Base-by-base conservation (phyloP, 176 grass and related monocot species). In the Neostapfia colusana region DNA sequence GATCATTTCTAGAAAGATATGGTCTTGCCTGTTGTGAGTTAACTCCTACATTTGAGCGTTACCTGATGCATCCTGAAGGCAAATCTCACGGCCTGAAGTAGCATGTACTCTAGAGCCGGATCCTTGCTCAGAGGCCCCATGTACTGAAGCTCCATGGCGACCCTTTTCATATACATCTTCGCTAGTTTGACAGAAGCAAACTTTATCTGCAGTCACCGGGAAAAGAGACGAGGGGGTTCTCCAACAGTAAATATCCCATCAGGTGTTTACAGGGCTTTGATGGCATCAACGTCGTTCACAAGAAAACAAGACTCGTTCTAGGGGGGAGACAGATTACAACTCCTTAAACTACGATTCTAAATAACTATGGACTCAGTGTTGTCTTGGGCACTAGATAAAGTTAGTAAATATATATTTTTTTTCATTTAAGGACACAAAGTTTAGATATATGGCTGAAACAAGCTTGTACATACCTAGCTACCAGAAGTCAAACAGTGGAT, bases 61-160 rank as follows among this genome's bases (percentile, higher is more conserved):
- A 99, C 95, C 95, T 99, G 95, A 89, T 99, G 92, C 83, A 99
- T 92, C 82, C 95, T 89, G 88, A 99, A 99, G 48, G 92, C 89
- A 85, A 99, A 99, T 85, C 95, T 88, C 64, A 99, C 92, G 67
- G 89, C 95, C 86, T 99, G 95, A 78, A 99, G 91, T 31, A 99
- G 76, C 95, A 99, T 95, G 57, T 99, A 99, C 87, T 99, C 95
- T 35, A 99, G 74, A 72, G 95, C 95, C 40, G 83, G 92, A 69
- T 99, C 92, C 82, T 99, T 99, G 81, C 89, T 95, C 56, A 90
- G 81, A 69, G 85, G 80, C 36, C 95, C 95, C 92, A 92, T 99
- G 39, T 85, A 80, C 79, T 99, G 85, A 82, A 99, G 95, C 42
- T 95, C 95, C 78, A 85, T 92, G 45, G 95, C 89, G 24, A 99